Evolutionary conservation across 495 filamentous ascomycete species (phyloP).

Genomic region (Hypoxylon intermedium): DNA sequence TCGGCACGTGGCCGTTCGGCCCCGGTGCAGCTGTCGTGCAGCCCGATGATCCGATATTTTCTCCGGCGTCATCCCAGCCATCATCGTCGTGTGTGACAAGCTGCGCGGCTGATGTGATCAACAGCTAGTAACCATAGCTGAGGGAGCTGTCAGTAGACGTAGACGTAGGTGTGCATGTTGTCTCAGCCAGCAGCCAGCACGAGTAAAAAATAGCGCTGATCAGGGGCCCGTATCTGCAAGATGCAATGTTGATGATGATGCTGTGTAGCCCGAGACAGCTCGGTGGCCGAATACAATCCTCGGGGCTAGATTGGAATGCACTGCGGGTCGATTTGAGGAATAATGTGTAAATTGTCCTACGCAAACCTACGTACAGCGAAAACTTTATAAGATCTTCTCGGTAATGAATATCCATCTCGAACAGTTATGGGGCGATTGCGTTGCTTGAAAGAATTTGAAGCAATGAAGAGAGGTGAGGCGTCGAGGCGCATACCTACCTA

Average conservation of each 20-base stretch:
- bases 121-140: not conserved
- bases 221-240: constrained; percentile 1
- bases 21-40: constrained; percentile 47
- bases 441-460: too few relatives aligned
- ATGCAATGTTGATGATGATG: constrained; percentile 3
- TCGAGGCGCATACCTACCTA: not conserved
- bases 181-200: not conserved
- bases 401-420: not conserved
- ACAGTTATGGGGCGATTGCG: too few relatives aligned
- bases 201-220: constrained; percentile 17
- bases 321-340: not conserved
- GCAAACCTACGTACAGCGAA: not conserved
- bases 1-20: constrained; percentile 51
- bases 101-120: constrained; percentile 17
- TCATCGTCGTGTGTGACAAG: constrained; percentile 19
- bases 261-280: constrained; percentile 15
- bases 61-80: constrained; percentile 7
- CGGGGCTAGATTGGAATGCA: not conserved
- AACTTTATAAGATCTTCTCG: not conserved
- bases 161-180: not conserved
- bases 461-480: too few relatives aligned
- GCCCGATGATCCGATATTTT: not conserved
- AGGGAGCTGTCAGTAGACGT: not conserved
- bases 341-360: constrained; percentile 4
- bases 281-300: not conserved